Evolutionary conservation across 2,329 filamentous ascomycete genomes (phyloP), one percentile per base, ranked within the genome.

Genomic region (Diaporthe vexans): DNA sequence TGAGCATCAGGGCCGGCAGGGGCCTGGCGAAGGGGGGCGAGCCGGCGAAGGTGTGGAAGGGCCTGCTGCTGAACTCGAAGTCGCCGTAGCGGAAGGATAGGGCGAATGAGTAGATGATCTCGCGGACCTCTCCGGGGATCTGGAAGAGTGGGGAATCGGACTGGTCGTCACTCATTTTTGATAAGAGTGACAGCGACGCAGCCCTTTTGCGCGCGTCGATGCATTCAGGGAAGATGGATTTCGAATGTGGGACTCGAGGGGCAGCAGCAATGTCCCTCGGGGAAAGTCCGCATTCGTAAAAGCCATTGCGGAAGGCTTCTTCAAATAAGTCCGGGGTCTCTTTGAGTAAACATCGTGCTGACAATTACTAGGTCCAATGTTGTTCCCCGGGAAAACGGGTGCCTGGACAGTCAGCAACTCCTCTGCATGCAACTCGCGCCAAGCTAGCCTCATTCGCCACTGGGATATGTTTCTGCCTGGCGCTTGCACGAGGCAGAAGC

Each of bases 1-100:
- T 65, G 35, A 69, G 73, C 73, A 76, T 76, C 17, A 69, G 48
- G 6, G 73, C 51, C 15, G 74, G 73, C 9, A 74, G 46, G 6
- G 72, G 54, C 56, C 29, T 71, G 46, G 59, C 43, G 56, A 48
- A 43, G 51, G n/a, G 17, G 26, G 54, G 26, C 17, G 74, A 72
- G 7, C 58, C 33, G 33, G 17, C 24, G 21, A 71, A 74, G 1
- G 56, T 35, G 67, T 51, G 46, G 33, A 65, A 51, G 7, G 74
- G 74, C 21, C 73, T 70, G n/a, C 59, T 58, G 46, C 52, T 76
- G 59, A 72, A 52, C 58, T 73, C 54, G 69, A 76, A 73, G 63
- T 76, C 69, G 24, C 29, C 24, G 19, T 72, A 68, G 61, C 54
- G 46, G 74, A 72, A 69, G 43, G 59, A 37, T 9, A 76, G 52